Evolutionary conservation across 768 basidiomycete genomes (phyloP).

Genomic region (Boletus tomentosulus): DNA sequence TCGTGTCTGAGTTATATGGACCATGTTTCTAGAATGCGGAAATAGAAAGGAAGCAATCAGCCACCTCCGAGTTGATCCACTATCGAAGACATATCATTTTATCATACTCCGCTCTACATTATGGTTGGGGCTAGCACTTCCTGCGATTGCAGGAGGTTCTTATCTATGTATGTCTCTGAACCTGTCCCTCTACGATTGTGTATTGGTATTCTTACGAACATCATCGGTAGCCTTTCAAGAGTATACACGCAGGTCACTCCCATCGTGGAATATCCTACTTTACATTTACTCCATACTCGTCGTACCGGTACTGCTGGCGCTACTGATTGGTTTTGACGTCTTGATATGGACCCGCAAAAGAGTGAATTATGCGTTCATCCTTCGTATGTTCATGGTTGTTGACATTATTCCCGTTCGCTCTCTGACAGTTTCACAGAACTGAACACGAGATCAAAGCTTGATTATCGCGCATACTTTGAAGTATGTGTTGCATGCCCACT

Average conservation of each 20-base stretch:
- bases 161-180: slow-evolving; percentile 42
- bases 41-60: slow-evolving; percentile 73
- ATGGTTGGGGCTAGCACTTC: slow-evolving; percentile 64
- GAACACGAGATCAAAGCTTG: slow-evolving; percentile 64
- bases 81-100: slow-evolving; percentile 61
- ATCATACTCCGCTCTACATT: slow-evolving; percentile 76
- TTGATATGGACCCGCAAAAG: slow-evolving; percentile 69
- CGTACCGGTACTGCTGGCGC: slow-evolving; percentile 68
- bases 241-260: slow-evolving; percentile 48
- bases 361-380: slow-evolving; percentile 91
- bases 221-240: slow-evolving; percentile 47
- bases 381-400: slow-evolving; percentile 47
- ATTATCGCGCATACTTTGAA: slow-evolving; percentile 75
- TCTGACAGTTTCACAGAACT: slow-evolving; percentile 44
- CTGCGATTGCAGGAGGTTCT: slow-evolving; percentile 62
- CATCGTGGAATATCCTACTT: slow-evolving; percentile 69
- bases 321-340: slow-evolving; percentile 79
- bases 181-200: background rate
- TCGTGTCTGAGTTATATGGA: background rate
- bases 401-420: background rate
- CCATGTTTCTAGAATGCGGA: slow-evolving; percentile 44
- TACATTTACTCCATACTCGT: slow-evolving; percentile 73
- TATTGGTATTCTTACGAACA: background rate
- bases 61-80: slow-evolving; percentile 54
- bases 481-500: slow-evolving; percentile 30